These are phyloP conservation scores for Aspergillus transmontanensis DNA, from an alignment of 2,329 filamentous ascomycete species.

Conservation along the genomic window DNA sequence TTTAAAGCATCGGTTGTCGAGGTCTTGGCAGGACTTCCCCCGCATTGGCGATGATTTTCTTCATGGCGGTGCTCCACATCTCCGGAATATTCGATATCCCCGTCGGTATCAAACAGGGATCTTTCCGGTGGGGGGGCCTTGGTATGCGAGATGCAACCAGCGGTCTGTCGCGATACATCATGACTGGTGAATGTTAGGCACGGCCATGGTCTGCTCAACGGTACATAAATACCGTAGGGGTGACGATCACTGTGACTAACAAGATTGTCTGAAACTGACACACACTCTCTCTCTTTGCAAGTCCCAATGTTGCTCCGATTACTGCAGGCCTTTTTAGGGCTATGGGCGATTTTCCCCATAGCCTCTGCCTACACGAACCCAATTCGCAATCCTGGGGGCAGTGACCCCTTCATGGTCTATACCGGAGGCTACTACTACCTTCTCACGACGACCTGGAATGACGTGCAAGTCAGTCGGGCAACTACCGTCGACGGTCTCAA, in stretches of 20 bases:
- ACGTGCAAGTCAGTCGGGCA: constrained; percentile 58
- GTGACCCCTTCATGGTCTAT: constrained; percentile 57
- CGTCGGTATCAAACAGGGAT: not conserved
- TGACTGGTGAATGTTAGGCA: too few relatives aligned
- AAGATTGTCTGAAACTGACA: too few relatives aligned
- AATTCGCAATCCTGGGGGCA: constrained; percentile 52
- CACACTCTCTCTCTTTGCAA: not conserved
- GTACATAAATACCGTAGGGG: not conserved
- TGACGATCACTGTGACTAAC: not conserved
- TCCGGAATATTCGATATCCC: not conserved
- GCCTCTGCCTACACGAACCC: constrained; percentile 53
- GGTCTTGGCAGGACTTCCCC: not conserved
- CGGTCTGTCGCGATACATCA: not conserved
- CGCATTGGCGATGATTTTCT: not conserved
- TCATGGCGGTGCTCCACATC: not conserved
- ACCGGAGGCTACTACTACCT: constrained; percentile 60
- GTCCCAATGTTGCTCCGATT: not conserved
- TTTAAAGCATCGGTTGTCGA: not conserved
- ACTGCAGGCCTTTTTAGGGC: not conserved
- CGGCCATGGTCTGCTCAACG: not conserved
- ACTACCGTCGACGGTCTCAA: constrained; percentile 60
- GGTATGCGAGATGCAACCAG: not conserved
- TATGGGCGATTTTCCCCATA: not conserved
- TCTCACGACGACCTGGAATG: constrained; percentile 58
- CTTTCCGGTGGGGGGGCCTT: not conserved